Conservation (phyloP, 345 rosid genomes). For the Populus davidiana region DNA sequence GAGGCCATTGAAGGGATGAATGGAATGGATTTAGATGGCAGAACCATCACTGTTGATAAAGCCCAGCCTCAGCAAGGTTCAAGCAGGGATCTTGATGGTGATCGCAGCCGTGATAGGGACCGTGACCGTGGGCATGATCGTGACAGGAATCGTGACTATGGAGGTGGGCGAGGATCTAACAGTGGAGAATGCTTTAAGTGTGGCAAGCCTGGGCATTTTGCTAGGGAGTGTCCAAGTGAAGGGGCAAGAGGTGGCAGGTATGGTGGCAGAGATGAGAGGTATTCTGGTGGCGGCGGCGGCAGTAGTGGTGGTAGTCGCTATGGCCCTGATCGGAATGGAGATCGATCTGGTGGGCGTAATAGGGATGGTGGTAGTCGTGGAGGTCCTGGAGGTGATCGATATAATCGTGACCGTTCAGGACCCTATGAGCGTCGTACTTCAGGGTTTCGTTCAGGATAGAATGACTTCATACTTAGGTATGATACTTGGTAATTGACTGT, state of each 20-base stretch:
- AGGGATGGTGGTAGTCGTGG: constrained; percentile 72
- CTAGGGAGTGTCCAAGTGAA: constrained; percentile 88
- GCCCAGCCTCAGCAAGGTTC: constrained; percentile 86
- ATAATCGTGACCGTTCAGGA: constrained; percentile 70
- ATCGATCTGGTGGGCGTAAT: constrained; percentile 68
- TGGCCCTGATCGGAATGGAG: constrained; percentile 84
- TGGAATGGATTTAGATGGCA: constrained; percentile 90
- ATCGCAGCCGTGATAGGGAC: constrained; percentile 64
- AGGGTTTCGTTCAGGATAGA: constrained; percentile 48
- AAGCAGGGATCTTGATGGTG: constrained; percentile 72
- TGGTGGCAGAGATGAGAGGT: constrained; percentile 49
- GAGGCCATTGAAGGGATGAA: constrained; percentile 89
- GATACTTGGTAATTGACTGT: constrained; percentile 11
- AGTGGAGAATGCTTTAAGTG: constrained; percentile 93
- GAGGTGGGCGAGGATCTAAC: constrained; percentile 54
- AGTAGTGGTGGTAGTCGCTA: constrained; percentile 56
- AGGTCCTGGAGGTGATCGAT: constrained; percentile 67
- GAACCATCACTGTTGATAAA: constrained; percentile 84
- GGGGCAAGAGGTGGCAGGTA: constrained; percentile 47
- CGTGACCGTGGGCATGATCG: constrained; percentile 58
- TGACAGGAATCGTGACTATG: constrained; percentile 49
- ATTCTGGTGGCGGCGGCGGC: constrained; percentile 47
- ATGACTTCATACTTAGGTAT: constrained; percentile 23
- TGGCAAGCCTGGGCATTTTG: constrained; percentile 96
- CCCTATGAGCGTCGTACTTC: constrained; percentile 78